Base-by-base conservation (phyloP, 257 asterid species). In the Coffea canephora region DNA sequence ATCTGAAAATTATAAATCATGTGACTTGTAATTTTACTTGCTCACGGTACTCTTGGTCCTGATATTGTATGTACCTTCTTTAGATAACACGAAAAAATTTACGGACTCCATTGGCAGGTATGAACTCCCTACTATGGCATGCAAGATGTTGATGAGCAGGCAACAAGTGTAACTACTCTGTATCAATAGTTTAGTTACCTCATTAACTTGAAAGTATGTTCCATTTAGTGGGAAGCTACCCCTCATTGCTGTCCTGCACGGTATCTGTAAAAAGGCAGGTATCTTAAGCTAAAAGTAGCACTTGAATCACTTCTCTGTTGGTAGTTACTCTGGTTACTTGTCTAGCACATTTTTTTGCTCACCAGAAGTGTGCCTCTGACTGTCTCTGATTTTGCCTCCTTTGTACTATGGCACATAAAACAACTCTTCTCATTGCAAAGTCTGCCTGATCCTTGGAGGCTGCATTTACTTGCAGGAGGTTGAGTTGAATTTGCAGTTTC, bases 321-420 rank as follows among this genome's bases (percentile, higher is more conserved):
- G 66, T 36, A 80, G 73, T 65, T 64, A 41, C 66, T 80, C 27
- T 52, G 23, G 27, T 77, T 73, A 25, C 13, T 23, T 31, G 74
- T 62, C 18, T 69, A 54, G n/a, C 64, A 72, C 77, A 39, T 41
- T 77, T 54, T 79, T 71, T 71, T 80, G n/a, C 97, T 91, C 81
- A 95, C 99, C 97, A 95, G 89, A 81, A 95, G 87, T n/a, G 99
- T 95, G 88, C 98, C 99, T 87, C 97, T 91, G 76, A 93, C 95
- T 14, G 89, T 93, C 77, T 88, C 88, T 70, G 97, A 83, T 74
- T 92, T 82, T 67, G 92, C 89, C 85, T 95, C 98, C 84, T 91
- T 85, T 71, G 83, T 77, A 84, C 89, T 89, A 79, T 73, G 89
- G 90, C 97, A 92, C 36, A 94, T 68, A 79, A 85, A 89, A 74